A percentile compares a stretch with the other conserved stretches of the same genome.
These are phyloP conservation scores for Hypoxylon sp. DNA, from an alignment of 2,329 filamentous ascomycete species.

Conservation along the genomic window DNA sequence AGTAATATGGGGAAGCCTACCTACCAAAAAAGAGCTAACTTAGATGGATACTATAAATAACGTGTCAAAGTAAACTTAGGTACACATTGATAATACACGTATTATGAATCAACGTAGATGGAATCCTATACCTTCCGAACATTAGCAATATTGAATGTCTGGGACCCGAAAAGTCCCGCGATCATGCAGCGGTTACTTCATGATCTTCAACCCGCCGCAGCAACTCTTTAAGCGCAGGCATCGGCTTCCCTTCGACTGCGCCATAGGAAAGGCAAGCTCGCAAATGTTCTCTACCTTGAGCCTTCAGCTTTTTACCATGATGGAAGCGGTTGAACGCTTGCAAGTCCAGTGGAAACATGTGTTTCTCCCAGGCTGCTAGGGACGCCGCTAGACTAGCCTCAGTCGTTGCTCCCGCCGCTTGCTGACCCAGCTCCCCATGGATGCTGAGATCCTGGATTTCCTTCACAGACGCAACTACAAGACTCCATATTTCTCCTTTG, in stretches of 20 bases:
- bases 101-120: too few species aligned
- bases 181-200: background rate
- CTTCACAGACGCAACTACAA: slow-evolving; percentile 21
- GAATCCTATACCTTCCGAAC: too few species aligned
- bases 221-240: slow-evolving; percentile 34
- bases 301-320: slow-evolving; percentile 31
- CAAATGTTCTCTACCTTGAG: slow-evolving; percentile 29
- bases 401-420: slow-evolving; percentile 8
- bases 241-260: slow-evolving; percentile 28
- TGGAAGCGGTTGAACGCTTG: slow-evolving; percentile 40
- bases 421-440: slow-evolving; percentile 25
- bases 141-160: background rate
- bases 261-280: slow-evolving; percentile 19
- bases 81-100: background rate
- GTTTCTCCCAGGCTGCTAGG: slow-evolving; percentile 28
- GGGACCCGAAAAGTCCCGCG: background rate
- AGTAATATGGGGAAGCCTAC: background rate
- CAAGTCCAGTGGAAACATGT: slow-evolving; percentile 30
- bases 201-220: slow-evolving; percentile 21
- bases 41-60: background rate
- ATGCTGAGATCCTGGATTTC: slow-evolving; percentile 28
- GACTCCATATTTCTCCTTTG: slow-evolving; percentile 21
- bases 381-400: slow-evolving; percentile 10
- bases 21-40: background rate
- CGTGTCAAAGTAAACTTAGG: background rate